Base-by-base conservation (phyloP, 208 protist genomes). In the Leishmania amazonensis region DNA sequence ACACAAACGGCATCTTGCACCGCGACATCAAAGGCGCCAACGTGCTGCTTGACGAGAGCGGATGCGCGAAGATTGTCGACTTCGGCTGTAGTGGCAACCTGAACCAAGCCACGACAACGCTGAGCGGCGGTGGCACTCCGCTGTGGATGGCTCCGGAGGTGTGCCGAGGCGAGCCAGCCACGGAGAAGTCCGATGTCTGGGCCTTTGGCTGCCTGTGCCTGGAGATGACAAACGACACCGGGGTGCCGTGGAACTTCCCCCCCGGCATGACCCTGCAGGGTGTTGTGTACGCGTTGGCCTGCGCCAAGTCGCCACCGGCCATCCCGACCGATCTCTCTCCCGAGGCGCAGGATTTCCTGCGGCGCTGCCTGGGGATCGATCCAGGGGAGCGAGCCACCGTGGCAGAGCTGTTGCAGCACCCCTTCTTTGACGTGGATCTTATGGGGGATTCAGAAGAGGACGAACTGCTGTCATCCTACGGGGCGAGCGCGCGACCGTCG, bases 11-110 rank as follows among this genome's bases (percentile, higher is more conserved):
- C 79, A 96, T 98, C 47, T 89, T 98, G 75, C 95, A 97, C 80
- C 92, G 91, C 65, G 95, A 98, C 85, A 98, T 98, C 79, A 98
- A 98, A 73, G 95, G 95, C 47, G 94, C 91, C 7, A 98, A 98
- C 84, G 93, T 98, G 51, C 85, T 98, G n/a, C 81, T 98, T 11
- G 93, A 94, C 80, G 88, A 96, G 79, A 86, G 89, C 21, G 96
- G 96, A 31, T 88, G 78, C 42, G 91, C 95, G 8, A 99, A 99
- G 85, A 96, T 99, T 81, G 96, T 94, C 24, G 97, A 99, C 76
- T 99, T 99, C 89, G 97, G 97, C 71, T 96, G 93, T 60, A 96
- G 91, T 67, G 95, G 95, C 21, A 86, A 97, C 78, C 58, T 95
- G 11, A 93, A 91, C 45, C 78, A 91, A 58, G 58, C 74, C 0